Percentiles rank a stretch among this genome's conserved stretches.
Evolutionary conservation across 768 basidiomycete genomes (phyloP).

Genomic region (Cytidiella melzeri): DNA sequence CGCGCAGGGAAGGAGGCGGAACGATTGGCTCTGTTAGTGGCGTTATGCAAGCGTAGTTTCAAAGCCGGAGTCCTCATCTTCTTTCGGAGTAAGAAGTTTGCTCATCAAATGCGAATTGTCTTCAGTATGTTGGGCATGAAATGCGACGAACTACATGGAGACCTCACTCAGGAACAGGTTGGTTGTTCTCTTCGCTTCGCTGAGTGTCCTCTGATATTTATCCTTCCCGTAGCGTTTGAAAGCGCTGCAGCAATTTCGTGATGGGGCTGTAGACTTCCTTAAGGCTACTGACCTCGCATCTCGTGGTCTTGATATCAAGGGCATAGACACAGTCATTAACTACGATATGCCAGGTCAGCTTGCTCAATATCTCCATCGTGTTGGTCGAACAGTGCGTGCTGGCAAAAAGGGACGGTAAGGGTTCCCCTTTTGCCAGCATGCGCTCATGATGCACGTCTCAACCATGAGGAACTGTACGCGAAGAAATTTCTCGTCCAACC

Average conservation of each 20-base stretch:
- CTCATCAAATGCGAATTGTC: slow-evolving; percentile 93
- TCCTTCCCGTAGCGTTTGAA: slow-evolving; percentile 59
- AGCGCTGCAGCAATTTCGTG: slow-evolving; percentile 83
- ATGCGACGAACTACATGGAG: slow-evolving; percentile 90
- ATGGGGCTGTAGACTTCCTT: slow-evolving; percentile 82
- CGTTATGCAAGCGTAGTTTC: slow-evolving; percentile 87
- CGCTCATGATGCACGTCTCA: neutral
- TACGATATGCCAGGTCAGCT: slow-evolving; percentile 97
- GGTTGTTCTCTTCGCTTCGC: slow-evolving; percentile 18
- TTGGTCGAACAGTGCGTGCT: slow-evolving; percentile 94
- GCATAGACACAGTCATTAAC: slow-evolving; percentile 96
- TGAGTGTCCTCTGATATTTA: neutral
- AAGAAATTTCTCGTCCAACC: slow-evolving; percentile 33
- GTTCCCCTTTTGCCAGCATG: neutral
- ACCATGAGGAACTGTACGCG: no score
- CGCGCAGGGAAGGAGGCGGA: slow-evolving; percentile 73
- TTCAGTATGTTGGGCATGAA: slow-evolving; percentile 87
- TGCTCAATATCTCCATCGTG: slow-evolving; percentile 92
- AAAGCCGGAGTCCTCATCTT: slow-evolving; percentile 84
- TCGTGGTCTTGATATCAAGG: slow-evolving; percentile 94
- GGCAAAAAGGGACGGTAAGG: slow-evolving; percentile 80
- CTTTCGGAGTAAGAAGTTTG: slow-evolving; percentile 92
- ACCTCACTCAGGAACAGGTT: slow-evolving; percentile 94
- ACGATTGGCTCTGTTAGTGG: slow-evolving; percentile 67
- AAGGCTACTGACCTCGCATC: slow-evolving; percentile 97